These are phyloP conservation scores for Phytophthora cryptogea DNA, from an alignment of 352 stramenopile genomes.

Conservation along the genomic window DNA sequence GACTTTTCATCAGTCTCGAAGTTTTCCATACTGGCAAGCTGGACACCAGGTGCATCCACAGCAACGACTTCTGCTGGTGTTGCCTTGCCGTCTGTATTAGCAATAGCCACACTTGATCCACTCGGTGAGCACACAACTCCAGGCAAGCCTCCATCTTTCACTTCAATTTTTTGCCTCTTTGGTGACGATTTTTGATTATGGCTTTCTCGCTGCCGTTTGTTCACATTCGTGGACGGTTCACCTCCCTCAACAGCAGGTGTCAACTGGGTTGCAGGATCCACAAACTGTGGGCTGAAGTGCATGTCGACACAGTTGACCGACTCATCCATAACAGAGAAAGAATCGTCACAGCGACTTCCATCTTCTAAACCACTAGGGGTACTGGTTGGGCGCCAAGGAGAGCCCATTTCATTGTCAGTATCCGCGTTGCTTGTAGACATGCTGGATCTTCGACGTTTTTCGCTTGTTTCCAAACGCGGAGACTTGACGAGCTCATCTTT, in stretches of 20 bases:
- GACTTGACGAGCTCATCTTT: background rate
- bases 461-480: background rate
- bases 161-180: constrained; percentile 19
- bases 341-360: constrained; percentile 19
- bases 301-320: constrained; percentile 36
- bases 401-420: constrained; percentile 23
- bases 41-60: background rate
- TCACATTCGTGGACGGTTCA: background rate
- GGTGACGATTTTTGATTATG: background rate
- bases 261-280: constrained; percentile 39
- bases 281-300: constrained; percentile 65
- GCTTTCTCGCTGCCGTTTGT: constrained; percentile 5
- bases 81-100: background rate
- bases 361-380: constrained; percentile 2
- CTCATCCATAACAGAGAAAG: constrained; percentile 39
- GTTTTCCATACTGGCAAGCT: constrained; percentile 13
- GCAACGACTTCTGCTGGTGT: background rate
- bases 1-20: constrained; percentile 44
- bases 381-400: constrained; percentile 13
- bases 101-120: background rate
- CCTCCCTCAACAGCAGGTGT: constrained; percentile 6
- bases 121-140: background rate
- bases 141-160: background rate
- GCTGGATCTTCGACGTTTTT: constrained; percentile 5
- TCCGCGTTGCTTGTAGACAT: constrained; percentile 16